Percentiles rank a stretch among this genome's conserved stretches.
phyloP scores from a whole-genome alignment of 106 monocot species.

The Dendrobium officinale region DNA sequence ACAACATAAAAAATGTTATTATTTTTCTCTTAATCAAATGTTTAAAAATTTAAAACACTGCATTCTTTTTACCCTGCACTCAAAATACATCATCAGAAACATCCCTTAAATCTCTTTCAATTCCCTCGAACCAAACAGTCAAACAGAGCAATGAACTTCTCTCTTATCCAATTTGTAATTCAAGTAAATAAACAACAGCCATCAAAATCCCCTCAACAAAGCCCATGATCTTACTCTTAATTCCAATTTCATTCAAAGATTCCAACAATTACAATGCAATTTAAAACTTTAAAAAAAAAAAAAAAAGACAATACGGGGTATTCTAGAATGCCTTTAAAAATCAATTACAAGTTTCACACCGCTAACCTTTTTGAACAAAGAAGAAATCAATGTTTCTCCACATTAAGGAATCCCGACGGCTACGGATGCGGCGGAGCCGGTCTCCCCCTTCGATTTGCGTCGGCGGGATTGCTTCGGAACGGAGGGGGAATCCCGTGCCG shows the following conservation, averaged over 20 bases:
- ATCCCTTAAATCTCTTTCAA: no score
- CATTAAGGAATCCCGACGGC: neutral
- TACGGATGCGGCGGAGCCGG: neutral
- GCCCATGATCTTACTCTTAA: no score
- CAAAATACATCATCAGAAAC: no score
- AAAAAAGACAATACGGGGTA: neutral
- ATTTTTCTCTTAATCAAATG: no score
- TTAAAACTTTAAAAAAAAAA: neutral
- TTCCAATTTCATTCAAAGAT: neutral
- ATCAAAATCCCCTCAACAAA: no score
- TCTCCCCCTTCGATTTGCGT: slow-evolving; percentile 9
- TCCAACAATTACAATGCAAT: neutral
- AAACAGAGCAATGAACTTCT: no score
- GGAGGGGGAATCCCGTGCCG: slow-evolving; percentile 7
- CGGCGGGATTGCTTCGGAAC: slow-evolving; percentile 17
- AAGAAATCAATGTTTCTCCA: neutral
- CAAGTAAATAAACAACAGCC: no score
- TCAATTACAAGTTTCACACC: neutral
- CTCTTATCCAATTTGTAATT: no score
- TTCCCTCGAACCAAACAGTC: no score
- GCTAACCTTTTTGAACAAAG: neutral
- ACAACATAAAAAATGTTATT: no score
- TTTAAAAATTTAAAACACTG: no score
- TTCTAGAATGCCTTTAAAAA: neutral
- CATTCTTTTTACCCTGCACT: no score